Base-by-base conservation (phyloP, 495 filamentous ascomycete genomes). In the Hypoxylon trugodes region DNA sequence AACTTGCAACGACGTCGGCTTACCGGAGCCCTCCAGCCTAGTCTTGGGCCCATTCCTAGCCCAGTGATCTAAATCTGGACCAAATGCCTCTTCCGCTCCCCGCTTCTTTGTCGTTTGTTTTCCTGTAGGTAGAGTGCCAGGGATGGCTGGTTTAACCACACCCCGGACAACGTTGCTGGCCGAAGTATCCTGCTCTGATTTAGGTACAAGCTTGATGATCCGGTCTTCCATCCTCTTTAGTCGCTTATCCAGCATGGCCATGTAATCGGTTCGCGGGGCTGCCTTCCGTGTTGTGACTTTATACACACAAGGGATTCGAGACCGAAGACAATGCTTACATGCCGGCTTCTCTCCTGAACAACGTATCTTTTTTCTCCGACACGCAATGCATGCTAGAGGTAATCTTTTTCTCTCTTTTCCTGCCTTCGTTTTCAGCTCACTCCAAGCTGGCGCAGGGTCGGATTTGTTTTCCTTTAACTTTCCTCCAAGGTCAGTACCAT, bases 311-410 rank as follows among this genome's bases (percentile, higher is more conserved):
- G 95, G 94, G 67, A 96, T 96, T 35, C 95, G 86, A 51, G 92
- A 96, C 47, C 93, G 84, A 55, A 96, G 84, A 74, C 95, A 98
- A 79, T 98, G 95, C 72, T 96, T 96, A 79, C 95, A 98, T 1
- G 93, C 91, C 9, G 95, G 95, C 75, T 96, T 97, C 78, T 98
- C 95, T 47, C 95, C 95, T 16, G 94, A 97, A 73, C 95, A 98
- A 43, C 94, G 90, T 60, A 98, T 97, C 79, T 98, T 98, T 79
- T 98, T 98, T 69, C 94, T 82, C 37, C 95, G 85, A 70, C 95
- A 98, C 6, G 93, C 94, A 68, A 98, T 97, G 73, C 95, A 98
- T 21, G 95, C 95, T 66, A 98, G 78, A 16, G 95, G 95, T 38
- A 98, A 75, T 18, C 95, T 86, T 74, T 97, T 97, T 51, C 95